A percentile compares a stretch with the other conserved stretches of the same genome.
Evolutionary conservation across 257 asterid genomes (phyloP).

Genomic region (Mitragyna speciosa): DNA sequence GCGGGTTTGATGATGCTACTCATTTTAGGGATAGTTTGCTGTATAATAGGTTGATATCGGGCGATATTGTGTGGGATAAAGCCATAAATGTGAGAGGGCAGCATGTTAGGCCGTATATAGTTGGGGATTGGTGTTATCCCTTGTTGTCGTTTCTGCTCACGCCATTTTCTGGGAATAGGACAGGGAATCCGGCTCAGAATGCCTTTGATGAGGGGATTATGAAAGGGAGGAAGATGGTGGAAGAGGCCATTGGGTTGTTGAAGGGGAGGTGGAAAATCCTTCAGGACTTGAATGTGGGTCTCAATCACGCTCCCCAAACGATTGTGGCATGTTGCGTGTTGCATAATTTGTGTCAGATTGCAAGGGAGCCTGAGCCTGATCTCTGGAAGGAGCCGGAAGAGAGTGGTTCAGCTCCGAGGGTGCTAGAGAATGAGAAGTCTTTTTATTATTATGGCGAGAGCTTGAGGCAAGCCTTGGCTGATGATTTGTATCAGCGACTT

Average conservation of each 20-base stretch:
- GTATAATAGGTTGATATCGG: constrained; percentile 69
- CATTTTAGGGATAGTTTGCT: constrained; percentile 91
- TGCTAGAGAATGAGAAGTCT: constrained; percentile 79
- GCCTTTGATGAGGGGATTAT: constrained; percentile 82
- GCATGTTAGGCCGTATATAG: constrained; percentile 81
- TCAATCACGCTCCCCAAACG: constrained; percentile 89
- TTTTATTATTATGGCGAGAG: constrained; percentile 72
- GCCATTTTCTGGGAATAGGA: constrained; percentile 66
- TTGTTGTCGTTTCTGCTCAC: constrained; percentile 82
- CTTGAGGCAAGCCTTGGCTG: constrained; percentile 81
- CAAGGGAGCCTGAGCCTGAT: constrained; percentile 98
- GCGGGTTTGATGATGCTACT: constrained; percentile 83
- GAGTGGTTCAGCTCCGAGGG: constrained; percentile 73
- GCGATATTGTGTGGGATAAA: constrained; percentile 86
- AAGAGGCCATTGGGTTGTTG: constrained; percentile 88
- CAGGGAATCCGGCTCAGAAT: constrained; percentile 73
- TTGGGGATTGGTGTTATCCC: constrained; percentile 90
- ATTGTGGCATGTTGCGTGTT: constrained; percentile 94
- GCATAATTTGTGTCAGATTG: constrained; percentile 96
- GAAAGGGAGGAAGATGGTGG: constrained; percentile 77
- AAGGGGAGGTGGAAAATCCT: constrained; percentile 97
- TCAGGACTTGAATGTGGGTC: constrained; percentile 87
- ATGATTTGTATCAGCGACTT: constrained; percentile 79
- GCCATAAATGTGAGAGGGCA: constrained; percentile 72
- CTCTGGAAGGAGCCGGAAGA: constrained; percentile 95